Percentiles rank a stretch among this genome's conserved stretches.
These are phyloP conservation scores for Rubus parviflorus DNA, from an alignment of 306 rosid genomes.

Conservation along the genomic window DNA sequence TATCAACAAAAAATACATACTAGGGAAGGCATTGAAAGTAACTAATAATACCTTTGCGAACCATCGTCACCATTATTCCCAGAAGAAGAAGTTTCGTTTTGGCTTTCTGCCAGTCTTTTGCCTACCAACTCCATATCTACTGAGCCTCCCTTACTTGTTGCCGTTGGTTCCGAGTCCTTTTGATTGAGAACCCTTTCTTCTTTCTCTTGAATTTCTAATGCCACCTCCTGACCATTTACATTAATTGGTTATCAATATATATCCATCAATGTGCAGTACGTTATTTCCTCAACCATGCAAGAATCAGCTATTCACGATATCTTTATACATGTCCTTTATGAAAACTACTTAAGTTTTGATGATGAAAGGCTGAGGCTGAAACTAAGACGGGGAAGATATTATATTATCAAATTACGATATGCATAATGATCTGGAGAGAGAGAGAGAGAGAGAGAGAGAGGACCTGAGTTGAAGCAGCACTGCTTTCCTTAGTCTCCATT, in stretches of 20 bases:
- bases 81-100: conserved; percentile 19
- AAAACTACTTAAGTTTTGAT: background rate
- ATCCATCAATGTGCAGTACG: conserved; percentile 9
- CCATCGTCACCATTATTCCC: conserved; percentile 26
- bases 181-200: conserved; percentile 24
- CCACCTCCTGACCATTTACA: conserved; percentile 38
- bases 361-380: background rate
- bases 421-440: background rate
- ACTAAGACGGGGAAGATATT: background rate
- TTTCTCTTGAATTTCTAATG: conserved; percentile 25
- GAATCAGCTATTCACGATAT: background rate
- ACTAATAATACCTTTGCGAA: conserved; percentile 34
- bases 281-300: background rate
- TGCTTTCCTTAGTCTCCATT: conserved; percentile 39
- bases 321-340: background rate
- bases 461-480: conserved; percentile 30
- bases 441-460: conserved; percentile 10
- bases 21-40: background rate
- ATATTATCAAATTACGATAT: conserved; percentile 17
- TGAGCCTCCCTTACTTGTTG: conserved; percentile 22
- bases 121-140: conserved; percentile 20
- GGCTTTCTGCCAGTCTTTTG: conserved; percentile 22
- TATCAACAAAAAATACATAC: background rate
- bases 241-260: conserved; percentile 2
- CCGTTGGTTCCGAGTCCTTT: conserved; percentile 10